Percentiles rank a stretch among this genome's conserved stretches.
Evolutionary conservation across 768 basidiomycete genomes (phyloP).

Genomic region (Termitomyces titanicus): DNA sequence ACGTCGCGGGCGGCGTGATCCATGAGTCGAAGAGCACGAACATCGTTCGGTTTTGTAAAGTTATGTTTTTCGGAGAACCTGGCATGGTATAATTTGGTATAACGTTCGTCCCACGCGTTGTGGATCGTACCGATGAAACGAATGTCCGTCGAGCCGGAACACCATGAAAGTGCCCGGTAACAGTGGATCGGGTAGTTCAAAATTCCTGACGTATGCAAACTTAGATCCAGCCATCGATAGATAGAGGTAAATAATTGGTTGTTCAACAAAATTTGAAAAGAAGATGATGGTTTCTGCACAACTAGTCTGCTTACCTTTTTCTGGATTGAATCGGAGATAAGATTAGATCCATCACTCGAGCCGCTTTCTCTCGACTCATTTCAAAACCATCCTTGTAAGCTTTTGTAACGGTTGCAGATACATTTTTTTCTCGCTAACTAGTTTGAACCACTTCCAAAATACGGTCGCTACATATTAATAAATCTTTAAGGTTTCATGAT

Average conservation of each 20-base stretch:
- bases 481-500: too few species aligned
- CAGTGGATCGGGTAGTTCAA: constrained; percentile 85
- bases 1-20: constrained; percentile 80
- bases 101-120: neutral
- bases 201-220: constrained; percentile 86
- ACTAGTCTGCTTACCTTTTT: too few species aligned
- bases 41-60: constrained; percentile 91
- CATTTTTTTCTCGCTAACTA: too few species aligned
- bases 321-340: neutral
- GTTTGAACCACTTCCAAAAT: too few species aligned
- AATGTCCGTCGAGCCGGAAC: constrained; percentile 87
- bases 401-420: too few species aligned
- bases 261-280: neutral
- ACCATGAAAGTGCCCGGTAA: constrained; percentile 83
- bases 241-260: neutral
- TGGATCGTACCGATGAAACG: constrained; percentile 76
- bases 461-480: too few species aligned
- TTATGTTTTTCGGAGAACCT: constrained; percentile 84
- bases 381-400: too few species aligned
- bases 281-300: neutral
- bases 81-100: neutral
- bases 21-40: constrained; percentile 84
- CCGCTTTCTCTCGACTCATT: too few species aligned
- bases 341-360: neutral
- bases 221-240: constrained; percentile 83